Evolutionary conservation across 768 basidiomycete genomes (phyloP).

Genomic region (Auricularia sp.): DNA sequence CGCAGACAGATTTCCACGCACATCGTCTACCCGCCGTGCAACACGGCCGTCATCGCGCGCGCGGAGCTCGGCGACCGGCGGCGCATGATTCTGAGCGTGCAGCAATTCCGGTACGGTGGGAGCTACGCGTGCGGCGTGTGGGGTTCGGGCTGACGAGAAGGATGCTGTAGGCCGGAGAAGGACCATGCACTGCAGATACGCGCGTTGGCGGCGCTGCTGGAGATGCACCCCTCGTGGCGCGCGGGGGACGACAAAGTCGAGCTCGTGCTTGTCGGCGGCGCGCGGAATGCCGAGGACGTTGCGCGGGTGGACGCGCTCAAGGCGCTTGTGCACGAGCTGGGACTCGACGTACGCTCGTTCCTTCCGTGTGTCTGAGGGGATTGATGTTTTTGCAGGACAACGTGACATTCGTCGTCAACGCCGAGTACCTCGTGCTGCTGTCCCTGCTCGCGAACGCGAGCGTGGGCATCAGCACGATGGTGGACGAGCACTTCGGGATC

Average conservation of each 20-base stretch:
- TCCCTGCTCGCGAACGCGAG: constrained; percentile 63
- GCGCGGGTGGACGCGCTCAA: constrained; percentile 55
- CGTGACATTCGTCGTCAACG: constrained; percentile 77
- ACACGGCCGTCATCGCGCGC: constrained; percentile 58
- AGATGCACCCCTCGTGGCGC: constrained; percentile 48
- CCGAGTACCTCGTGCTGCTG: constrained; percentile 62
- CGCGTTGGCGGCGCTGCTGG: constrained; percentile 54
- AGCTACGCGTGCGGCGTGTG: too few relatives aligned
- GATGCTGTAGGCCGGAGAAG: constrained; percentile 70
- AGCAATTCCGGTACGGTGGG: constrained; percentile 70
- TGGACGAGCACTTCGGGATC: constrained; percentile 98
- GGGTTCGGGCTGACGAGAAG: too few relatives aligned
- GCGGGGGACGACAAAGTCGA: constrained; percentile 28
- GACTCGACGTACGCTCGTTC: constrained; percentile 44
- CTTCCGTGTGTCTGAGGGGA: too few relatives aligned
- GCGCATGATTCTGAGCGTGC: constrained; percentile 70
- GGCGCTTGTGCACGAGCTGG: constrained; percentile 48
- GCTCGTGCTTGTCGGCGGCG: constrained; percentile 76
- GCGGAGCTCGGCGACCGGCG: constrained; percentile 48
- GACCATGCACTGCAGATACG: constrained; percentile 74
- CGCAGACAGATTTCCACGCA: constrained; percentile 13
- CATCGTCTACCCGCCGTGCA: constrained; percentile 89
- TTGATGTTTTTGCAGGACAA: constrained; percentile 35
- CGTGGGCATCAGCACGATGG: constrained; percentile 91
- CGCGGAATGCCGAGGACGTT: constrained; percentile 69